Evolutionary conservation across 345 rosid species (phyloP), one percentile per base, ranked within the genome.

Genomic region (Carallia brachiata): DNA sequence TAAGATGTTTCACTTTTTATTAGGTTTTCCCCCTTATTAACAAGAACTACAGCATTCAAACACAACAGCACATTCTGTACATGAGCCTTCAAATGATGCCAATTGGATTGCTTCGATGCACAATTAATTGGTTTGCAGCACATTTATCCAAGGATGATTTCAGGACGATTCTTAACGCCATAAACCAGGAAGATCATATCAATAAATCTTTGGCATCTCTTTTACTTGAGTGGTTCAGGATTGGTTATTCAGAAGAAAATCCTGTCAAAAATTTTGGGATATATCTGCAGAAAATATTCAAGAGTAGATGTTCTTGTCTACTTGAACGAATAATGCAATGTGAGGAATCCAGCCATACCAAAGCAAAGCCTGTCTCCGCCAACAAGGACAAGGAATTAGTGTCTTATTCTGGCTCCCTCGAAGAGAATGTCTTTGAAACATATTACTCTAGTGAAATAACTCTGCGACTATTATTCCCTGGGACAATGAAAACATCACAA

Each of bases 81-180:
- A 61, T 57, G 79, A 85, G 90, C 82, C 80, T 88, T 65, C 81
- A 77, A 71, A 78, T 85, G 68, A 80, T 93, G 83, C 98, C 98
- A 54, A 83, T 90, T 15, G 98, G 95, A 63, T 73, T 90, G 76
- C 80, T 93, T 2, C 83, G 85, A 76, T 89, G 90, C 79, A 82
- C 76, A 67, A 79, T 87, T 39, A 86, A 82, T 53, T 93, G 97
- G 96, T 89, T 90, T 68, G 85, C 89, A 58, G 52, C 89, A 65
- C 79, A 82, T 80, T 77, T 93, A 23, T 80, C 90, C 19, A 87
- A 80, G 72, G 79, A 71, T 52, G 90, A 87, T 63, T 83, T 84
- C 55, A 79, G 73, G 48, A 76, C 77, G 59, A 77, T 90, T 81
- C 81, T 93, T 77, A 73, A 53, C n/a, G 67, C 71, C 78, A 78